Evolutionary conservation across 768 basidiomycete genomes (phyloP).

Genomic region (Boletus tomentosulus): DNA sequence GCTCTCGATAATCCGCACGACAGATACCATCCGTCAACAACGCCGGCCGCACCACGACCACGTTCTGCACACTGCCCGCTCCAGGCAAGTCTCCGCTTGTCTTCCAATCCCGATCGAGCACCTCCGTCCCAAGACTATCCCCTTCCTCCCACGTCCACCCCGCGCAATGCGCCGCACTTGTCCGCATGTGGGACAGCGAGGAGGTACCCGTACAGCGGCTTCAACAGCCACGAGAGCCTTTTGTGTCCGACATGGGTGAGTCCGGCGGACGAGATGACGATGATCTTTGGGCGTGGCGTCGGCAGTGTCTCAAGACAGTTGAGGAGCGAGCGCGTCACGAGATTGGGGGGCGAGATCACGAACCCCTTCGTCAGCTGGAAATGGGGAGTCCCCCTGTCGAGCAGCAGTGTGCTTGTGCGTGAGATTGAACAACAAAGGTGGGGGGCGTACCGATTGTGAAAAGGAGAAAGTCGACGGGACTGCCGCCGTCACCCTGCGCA

Average conservation of each 20-base stretch:
- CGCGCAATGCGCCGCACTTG: constrained; percentile 50
- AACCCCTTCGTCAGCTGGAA: constrained; percentile 48
- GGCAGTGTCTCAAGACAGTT: constrained; percentile 57
- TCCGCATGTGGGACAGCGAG: constrained; percentile 50
- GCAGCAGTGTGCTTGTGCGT: background rate
- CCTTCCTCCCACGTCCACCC: constrained; percentile 51
- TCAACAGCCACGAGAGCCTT: constrained; percentile 44
- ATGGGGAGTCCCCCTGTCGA: constrained; percentile 28
- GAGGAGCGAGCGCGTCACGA: constrained; percentile 54
- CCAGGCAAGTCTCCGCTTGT: constrained; percentile 33
- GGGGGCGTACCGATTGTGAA: constrained; percentile 55
- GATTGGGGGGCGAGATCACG: constrained; percentile 46
- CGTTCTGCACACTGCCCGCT: constrained; percentile 39
- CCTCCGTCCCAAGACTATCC: constrained; percentile 37
- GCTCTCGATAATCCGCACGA: constrained; percentile 13
- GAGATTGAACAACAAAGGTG: background rate
- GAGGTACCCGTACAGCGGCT: constrained; percentile 45
- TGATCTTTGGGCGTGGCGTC: constrained; percentile 41
- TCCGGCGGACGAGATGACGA: constrained; percentile 53
- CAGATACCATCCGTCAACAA: constrained; percentile 57
- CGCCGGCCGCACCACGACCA: constrained; percentile 52
- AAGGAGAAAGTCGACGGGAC: constrained; percentile 49
- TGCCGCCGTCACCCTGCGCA: constrained; percentile 22
- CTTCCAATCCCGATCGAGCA: constrained; percentile 47
- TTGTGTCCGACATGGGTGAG: constrained; percentile 43